Percentiles rank a stretch among this genome's conserved stretches.
Evolutionary conservation across 768 basidiomycete species (phyloP).

Genomic region (Cystoderma amianthinum): DNA sequence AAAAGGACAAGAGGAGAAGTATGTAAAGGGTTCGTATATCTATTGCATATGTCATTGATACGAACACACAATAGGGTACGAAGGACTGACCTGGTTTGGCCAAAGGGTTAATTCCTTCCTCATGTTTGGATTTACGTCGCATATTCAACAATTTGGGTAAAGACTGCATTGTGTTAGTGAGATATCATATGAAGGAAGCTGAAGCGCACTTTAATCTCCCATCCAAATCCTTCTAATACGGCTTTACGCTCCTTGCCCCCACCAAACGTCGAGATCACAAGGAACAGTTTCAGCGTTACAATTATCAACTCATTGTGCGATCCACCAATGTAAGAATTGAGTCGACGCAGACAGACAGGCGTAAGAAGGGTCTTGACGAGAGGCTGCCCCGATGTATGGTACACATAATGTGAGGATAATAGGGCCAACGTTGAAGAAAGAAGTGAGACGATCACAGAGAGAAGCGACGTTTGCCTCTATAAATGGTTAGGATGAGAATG

Average conservation of each 20-base stretch:
- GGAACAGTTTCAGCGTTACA: constrained; percentile 57
- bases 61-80: neutral
- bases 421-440: constrained; percentile 57
- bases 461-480: constrained; percentile 36
- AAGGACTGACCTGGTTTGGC: constrained; percentile 46
- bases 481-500: neutral
- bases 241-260: constrained; percentile 58
- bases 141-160: constrained; percentile 63
- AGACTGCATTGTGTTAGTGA: constrained; percentile 29
- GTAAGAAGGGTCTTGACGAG: constrained; percentile 57
- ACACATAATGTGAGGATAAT: constrained; percentile 61
- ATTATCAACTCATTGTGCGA: constrained; percentile 61
- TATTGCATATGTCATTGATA: constrained; percentile 14
- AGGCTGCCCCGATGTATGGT: constrained; percentile 55
- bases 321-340: constrained; percentile 59
- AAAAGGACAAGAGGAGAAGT: constrained; percentile 67
- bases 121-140: constrained; percentile 51
- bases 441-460: constrained; percentile 40
- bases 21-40: constrained; percentile 80
- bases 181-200: neutral
- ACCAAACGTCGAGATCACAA: constrained; percentile 53
- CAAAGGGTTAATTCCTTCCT: constrained; percentile 31
- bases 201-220: constrained; percentile 64
- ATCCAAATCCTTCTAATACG: constrained; percentile 64
- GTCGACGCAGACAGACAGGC: constrained; percentile 42